phyloP scores from a whole-genome alignment of 2,329 filamentous ascomycete species.

The Ophiostoma pallidulum region DNA sequence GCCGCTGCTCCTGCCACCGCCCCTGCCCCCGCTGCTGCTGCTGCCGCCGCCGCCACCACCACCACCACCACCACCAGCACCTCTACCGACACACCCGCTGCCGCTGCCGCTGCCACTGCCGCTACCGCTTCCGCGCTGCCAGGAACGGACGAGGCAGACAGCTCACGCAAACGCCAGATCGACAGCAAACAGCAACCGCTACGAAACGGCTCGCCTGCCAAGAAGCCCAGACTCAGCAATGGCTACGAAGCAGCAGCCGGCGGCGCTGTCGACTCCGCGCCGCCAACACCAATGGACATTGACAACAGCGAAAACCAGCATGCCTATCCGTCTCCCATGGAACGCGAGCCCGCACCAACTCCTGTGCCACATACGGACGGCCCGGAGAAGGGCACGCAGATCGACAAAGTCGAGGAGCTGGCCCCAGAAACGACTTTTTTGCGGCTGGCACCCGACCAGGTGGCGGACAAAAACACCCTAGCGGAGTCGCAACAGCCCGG shows the following conservation, averaged over 20 bases:
- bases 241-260: constrained; percentile 44
- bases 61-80: neutral
- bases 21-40: neutral
- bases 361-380: constrained; percentile 49
- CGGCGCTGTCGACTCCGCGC: constrained; percentile 33
- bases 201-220: constrained; percentile 47
- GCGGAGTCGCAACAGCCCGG: constrained; percentile 15
- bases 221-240: constrained; percentile 52
- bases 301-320: constrained; percentile 45
- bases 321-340: constrained; percentile 56
- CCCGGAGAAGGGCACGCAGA: constrained; percentile 54
- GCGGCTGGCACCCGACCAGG: constrained; percentile 39
- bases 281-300: constrained; percentile 48
- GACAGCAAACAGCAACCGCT: constrained; percentile 36
- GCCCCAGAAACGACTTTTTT: constrained; percentile 51
- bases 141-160: constrained; percentile 31
- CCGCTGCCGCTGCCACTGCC: constrained; percentile 1
- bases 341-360: constrained; percentile 45
- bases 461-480: constrained; percentile 25
- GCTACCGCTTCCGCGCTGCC: constrained; percentile 18
- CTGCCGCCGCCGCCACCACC: neutral
- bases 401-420: constrained; percentile 54
- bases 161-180: constrained; percentile 41
- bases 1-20: neutral
- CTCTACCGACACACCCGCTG: neutral